Evolutionary conservation across 2,329 filamentous ascomycete genomes (phyloP), one percentile per base, ranked within the genome.

Genomic region (Colletotrichum sp.): DNA sequence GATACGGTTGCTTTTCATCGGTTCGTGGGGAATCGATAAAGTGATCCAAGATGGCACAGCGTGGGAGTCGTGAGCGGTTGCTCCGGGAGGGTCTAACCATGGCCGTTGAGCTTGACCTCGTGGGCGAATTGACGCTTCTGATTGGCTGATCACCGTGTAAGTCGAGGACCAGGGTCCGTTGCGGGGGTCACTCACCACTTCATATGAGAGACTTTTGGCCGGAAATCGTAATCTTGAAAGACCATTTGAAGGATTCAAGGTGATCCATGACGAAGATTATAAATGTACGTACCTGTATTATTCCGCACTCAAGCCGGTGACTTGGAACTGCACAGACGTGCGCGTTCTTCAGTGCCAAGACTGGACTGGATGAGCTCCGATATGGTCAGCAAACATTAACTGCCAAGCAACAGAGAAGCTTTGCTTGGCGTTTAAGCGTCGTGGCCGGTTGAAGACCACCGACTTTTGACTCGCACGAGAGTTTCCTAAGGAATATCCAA

Each of bases 111-210:
- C 28, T 30, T 15, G 52, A 57, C 75, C 75, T 75, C 75, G 75
- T 76, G 75, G 71, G 66, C 36, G 34, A 34, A 76, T 44, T n/a
- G 24, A 6, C 8, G 32, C 5, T 15, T 32, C 52, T 71, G 66
- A 76, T 76, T 76, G 75, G 75, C 55, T 67, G 62, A 30, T 48
- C 5, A 22, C 13, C 30, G 57, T 76, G 36, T 59, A 55, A 73
- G 64, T 39, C 28, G 34, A 65, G 44, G 34, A 68, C 65, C 18
- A 24, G 73, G 70, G 48, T 75, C 36, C n/a, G 15, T 5, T 48
- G 65, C 66, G 59, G 65, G 64, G 63, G 39, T 68, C n/a, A 30
- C 26, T 62, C 59, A 62, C n/a, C 44, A 62, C 28, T 44, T 72
- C 52, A 22, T 65, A 24, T 68, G 57, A 62, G 24, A 72, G 44